Base-by-base conservation (phyloP, 768 basidiomycete genomes). In the Lactifluus rugatus region DNA sequence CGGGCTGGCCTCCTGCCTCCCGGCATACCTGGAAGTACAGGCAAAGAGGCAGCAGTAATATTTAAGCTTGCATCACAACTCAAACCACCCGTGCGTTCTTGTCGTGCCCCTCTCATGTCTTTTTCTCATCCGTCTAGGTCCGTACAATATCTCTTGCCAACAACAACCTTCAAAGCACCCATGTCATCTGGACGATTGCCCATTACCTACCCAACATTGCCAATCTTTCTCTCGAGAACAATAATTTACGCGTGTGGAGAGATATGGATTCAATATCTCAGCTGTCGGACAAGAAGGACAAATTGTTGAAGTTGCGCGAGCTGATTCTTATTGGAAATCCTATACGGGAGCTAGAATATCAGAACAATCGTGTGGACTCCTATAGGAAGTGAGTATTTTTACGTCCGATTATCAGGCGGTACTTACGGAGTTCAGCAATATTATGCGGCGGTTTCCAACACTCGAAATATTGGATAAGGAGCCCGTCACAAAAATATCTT, bases 131-230 rank as follows among this genome's bases (percentile, higher is more conserved):
- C 13, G 16, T 45, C 13, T 49, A 87, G 85, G 79, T 87, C 39
- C 79, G 85, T 68, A 93, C 93, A 0, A 71, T 98, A 13, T 94
- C 92, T 0, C 76, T 98, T 42, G 89, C 92, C 41, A 83, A 88
- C 68, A 87, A 87, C 68, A 84, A 85, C 62, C 79, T 89, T 56
- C 65, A 77, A 26, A 76, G 70, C 47, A 83, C 89, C 6, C 69
- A 77, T 3, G 73, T 84, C 55, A 71, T 95, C 19, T 72, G 78
- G 14, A 76, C 79, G 28, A 74, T 95, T 31, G 73, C 81, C 23
- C 81, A 82, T 67, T 92, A 84, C 65, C 76, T 98, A 0, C 93
- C 93, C 0, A 79, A 80, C 25, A 76, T 96, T 10, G 82, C 79
- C 63, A 90, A 90, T 64, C 77, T 93, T 13, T 89, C 93, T 2